Percentiles rank a stretch among this genome's conserved stretches.
Evolutionary conservation across 2,329 filamentous ascomycete genomes (phyloP).

Genomic region (Sporothrix euskadiensis): DNA sequence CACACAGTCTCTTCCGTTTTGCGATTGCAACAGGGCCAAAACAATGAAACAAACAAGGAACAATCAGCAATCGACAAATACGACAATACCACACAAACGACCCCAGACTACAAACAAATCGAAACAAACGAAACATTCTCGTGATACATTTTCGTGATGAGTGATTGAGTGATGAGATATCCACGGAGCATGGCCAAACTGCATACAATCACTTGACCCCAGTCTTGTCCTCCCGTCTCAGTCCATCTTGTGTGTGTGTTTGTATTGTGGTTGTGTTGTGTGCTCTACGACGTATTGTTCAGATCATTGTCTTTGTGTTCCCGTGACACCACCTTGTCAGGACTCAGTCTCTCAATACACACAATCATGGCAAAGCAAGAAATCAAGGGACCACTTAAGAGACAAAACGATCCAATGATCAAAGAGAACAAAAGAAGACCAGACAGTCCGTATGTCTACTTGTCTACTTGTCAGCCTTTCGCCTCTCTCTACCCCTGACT

Average conservation of each 20-base stretch:
- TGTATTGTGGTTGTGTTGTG: not conserved
- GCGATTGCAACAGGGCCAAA: not conserved
- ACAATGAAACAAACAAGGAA: constrained; percentile 11
- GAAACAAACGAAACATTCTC: constrained; percentile 21
- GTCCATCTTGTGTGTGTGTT: not conserved
- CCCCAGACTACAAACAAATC: not conserved
- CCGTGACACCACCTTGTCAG: not conserved
- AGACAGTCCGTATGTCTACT: not conserved
- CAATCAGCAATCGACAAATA: not conserved
- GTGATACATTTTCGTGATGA: not conserved
- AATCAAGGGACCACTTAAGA: not conserved
- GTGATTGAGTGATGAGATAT: not conserved
- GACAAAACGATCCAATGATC: not conserved
- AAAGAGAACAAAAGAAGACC: not conserved
- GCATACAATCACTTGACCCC: not conserved
- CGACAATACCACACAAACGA: not conserved
- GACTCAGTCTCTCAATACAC: not conserved
- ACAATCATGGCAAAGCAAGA: not conserved
- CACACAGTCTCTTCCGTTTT: not conserved
- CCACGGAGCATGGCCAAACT: not conserved
- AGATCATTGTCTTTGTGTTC: not conserved
- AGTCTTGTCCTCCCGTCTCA: not conserved
- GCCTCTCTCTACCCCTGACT: constrained; percentile 11
- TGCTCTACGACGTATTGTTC: not conserved
- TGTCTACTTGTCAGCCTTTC: not conserved